Conservation (phyloP, 164 flowering plant genomes). For the Litsea cubeba region DNA sequence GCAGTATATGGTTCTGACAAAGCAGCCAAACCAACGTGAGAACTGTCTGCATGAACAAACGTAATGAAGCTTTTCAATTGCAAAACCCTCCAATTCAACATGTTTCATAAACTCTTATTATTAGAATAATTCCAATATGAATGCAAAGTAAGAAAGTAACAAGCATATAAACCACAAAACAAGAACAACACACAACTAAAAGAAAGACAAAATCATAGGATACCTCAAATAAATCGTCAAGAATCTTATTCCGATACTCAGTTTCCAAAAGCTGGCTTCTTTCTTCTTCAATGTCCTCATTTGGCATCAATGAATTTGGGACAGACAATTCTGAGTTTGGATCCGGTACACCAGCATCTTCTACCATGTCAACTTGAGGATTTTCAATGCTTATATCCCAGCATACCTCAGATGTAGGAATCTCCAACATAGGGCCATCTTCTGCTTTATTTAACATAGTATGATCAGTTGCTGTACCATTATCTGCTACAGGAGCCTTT, state of each 20-base stretch:
- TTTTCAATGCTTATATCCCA: constrained; percentile 89
- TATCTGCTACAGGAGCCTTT: constrained; percentile 31
- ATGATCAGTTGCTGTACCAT: constrained; percentile 28
- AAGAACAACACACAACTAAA: background rate
- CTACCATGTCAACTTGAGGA: constrained; percentile 47
- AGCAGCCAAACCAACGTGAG: no score
- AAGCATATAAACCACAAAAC: background rate
- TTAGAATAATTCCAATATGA: background rate
- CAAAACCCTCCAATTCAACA: no score
- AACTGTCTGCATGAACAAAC: no score
- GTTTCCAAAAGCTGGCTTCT: constrained; percentile 89
- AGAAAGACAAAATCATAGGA: background rate
- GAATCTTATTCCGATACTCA: constrained; percentile 89
- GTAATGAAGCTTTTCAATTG: no score
- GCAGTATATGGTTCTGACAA: no score
- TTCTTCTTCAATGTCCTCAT: constrained; percentile 27
- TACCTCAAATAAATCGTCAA: constrained; percentile 98
- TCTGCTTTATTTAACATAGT: constrained; percentile 22
- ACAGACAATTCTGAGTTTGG: constrained; percentile 22
- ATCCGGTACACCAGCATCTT: constrained; percentile 28
- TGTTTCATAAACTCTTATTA: no score
- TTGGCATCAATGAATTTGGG: constrained; percentile 24
- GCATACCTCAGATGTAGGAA: constrained; percentile 50
- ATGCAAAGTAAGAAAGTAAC: background rate
- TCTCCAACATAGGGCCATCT: constrained; percentile 23